phyloP scores from a whole-genome alignment of 768 basidiomycete genomes.

The Lactarius deliciosus region DNA sequence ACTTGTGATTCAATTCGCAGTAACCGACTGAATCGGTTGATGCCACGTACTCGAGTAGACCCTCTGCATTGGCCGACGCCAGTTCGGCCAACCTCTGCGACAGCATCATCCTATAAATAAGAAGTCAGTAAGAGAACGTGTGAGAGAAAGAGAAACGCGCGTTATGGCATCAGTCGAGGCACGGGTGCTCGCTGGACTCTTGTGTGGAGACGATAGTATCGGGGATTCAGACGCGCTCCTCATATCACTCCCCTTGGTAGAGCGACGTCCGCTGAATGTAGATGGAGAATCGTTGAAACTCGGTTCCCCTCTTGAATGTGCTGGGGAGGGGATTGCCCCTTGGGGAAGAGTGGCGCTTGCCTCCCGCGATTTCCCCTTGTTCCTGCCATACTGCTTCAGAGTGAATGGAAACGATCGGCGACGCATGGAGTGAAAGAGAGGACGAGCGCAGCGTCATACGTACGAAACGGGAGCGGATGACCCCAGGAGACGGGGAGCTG shows the following conservation, averaged over 20 bases:
- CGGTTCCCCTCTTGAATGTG: conserved; percentile 21
- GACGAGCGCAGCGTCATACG: conserved; percentile 26
- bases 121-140: conserved; percentile 23
- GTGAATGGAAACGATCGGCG: conserved; percentile 14
- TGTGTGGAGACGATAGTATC: conserved; percentile 15
- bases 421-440: conserved; percentile 16
- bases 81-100: conserved; percentile 82
- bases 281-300: conserved; percentile 27
- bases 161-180: conserved; percentile 27
- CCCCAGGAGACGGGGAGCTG: conserved; percentile 28
- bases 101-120: conserved; percentile 57
- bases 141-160: conserved; percentile 30
- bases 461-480: conserved; percentile 43
- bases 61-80: conserved; percentile 76
- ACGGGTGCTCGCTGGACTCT: conserved; percentile 17
- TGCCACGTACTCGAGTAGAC: conserved; percentile 64
- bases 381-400: conserved; percentile 35
- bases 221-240: conserved; percentile 29
- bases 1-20: conserved; percentile 7
- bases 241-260: conserved; percentile 3
- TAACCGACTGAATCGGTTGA: conserved; percentile 3
- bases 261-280: not conserved
- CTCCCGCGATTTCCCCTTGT: conserved; percentile 37
- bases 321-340: conserved; percentile 21
- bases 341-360: conserved; percentile 22